Base-by-base conservation (phyloP, 805 yeast species). In the Hanseniaspora singularis region DNA sequence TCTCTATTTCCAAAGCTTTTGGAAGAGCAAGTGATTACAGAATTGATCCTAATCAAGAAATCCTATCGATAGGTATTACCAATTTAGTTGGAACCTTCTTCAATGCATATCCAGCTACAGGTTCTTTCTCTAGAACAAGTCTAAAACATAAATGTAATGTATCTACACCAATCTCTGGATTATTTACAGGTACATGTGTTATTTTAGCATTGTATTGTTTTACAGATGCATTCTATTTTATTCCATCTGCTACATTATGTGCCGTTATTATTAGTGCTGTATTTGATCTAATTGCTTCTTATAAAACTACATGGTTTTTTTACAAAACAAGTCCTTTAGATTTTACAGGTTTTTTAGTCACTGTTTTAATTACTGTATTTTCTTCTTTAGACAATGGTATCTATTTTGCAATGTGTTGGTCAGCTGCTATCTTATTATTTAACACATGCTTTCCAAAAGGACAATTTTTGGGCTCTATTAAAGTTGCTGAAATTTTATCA, bases 251-350 rank as follows among this genome's bases (percentile, higher is more conserved):
- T 8, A 77, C 89, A 2, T 69, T 88, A 49, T 70, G 79, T 52
- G 96, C 96, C 1, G 77, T 88, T 53, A 88, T 88, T 53, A 88
- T 88, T 58, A 96, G 88, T 63, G 95, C 96, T 24, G 96, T 88
- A 16, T 74, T 84, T 44, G 96, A 87, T 63, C 72, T 88, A 62
- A 64, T 86, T 50, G 80, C 94, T 1, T 71, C 78, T 44, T 83
- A 76, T 61, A 71, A 70, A 54, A 73, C 79, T 22, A 73, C 87
- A 9, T 73, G 74, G 73, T 73, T 69, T 53, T 72, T 82, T 60
- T 88, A 84, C 80, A 72, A 69, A 52, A 73, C 81, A 49, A 65
- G 76, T 40, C 96, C 96, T 24, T 51, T 82, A 23, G 95, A 85
- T 62, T 74, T 71, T 57, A 68, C 77, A 20, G 80, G 85, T 46